phyloP scores from a whole-genome alignment of 2,329 filamentous ascomycete genomes.

The Diaporthe longicolla region DNA sequence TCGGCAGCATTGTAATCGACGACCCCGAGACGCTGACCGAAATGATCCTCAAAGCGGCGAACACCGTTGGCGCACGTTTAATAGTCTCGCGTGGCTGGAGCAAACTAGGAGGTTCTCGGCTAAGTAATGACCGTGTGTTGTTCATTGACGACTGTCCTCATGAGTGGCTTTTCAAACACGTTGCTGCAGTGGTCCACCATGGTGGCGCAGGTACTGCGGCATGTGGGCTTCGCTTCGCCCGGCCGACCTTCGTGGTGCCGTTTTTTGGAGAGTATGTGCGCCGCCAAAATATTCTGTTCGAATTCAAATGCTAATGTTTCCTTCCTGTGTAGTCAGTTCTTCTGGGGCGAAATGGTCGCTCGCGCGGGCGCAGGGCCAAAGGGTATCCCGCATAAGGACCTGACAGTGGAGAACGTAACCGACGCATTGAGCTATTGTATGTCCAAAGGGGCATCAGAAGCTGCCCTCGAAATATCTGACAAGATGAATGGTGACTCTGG shows the following conservation, averaged over 20 bases:
- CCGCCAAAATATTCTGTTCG: neutral
- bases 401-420: neutral
- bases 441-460: neutral
- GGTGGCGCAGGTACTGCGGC: slow-evolving; percentile 67
- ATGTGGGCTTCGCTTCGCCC: slow-evolving; percentile 1
- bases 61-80: slow-evolving; percentile 69
- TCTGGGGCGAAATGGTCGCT: slow-evolving; percentile 14
- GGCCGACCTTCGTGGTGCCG: neutral
- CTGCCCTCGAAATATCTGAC: neutral
- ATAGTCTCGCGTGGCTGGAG: slow-evolving; percentile 77
- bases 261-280: slow-evolving; percentile 3
- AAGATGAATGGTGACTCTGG: slow-evolving; percentile 12
- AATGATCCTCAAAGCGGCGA: slow-evolving; percentile 72
- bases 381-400: neutral
- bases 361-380: neutral
- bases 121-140: slow-evolving; percentile 57
- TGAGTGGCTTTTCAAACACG: slow-evolving; percentile 75
- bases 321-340: neutral
- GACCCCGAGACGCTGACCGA: slow-evolving; percentile 70
- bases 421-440: neutral
- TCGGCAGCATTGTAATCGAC: slow-evolving; percentile 77
- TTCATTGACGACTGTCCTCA: slow-evolving; percentile 77
- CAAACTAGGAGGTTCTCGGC: slow-evolving; percentile 62
- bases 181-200: slow-evolving; percentile 73
- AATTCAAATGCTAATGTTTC: neutral